Conservation (phyloP, 257 asterid species). For the Nyctanthes arbortristis region DNA sequence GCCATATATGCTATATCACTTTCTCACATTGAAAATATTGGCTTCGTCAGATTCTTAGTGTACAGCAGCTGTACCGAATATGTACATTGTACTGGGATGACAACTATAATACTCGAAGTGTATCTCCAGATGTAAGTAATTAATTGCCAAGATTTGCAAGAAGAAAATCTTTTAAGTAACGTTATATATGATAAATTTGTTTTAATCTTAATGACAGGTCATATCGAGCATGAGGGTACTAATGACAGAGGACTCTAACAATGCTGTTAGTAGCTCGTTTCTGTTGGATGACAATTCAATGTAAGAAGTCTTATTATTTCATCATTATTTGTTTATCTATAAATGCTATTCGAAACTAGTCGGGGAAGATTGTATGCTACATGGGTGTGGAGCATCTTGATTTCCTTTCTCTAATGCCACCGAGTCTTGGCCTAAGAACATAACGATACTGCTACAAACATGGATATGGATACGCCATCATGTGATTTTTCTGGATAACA, state of each 20-base stretch:
- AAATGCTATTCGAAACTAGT: not conserved
- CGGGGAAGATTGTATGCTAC: not conserved
- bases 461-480: not conserved
- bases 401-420: not conserved
- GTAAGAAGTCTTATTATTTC: slow-evolving; percentile 28
- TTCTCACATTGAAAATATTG: slow-evolving; percentile 29
- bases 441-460: not conserved
- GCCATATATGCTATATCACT: not conserved
- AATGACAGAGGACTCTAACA: slow-evolving; percentile 94
- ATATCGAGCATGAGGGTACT: slow-evolving; percentile 94
- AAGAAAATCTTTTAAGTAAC: not conserved
- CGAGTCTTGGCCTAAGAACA: not conserved
- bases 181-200: not conserved
- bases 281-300: slow-evolving; percentile 94
- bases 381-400: no score
- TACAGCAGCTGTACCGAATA: slow-evolving; percentile 98
- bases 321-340: not conserved
- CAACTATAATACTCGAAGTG: slow-evolving; percentile 92
- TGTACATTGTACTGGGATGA: slow-evolving; percentile 94
- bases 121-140: slow-evolving; percentile 76
- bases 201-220: slow-evolving; percentile 49
- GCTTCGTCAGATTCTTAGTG: slow-evolving; percentile 76
- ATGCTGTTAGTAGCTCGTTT: slow-evolving; percentile 79
- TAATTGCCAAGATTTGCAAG: slow-evolving; percentile 5
- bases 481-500: not conserved